Conservation (phyloP, 202 grass and related monocot genomes). For the Hordeum pubiflorum region DNA sequence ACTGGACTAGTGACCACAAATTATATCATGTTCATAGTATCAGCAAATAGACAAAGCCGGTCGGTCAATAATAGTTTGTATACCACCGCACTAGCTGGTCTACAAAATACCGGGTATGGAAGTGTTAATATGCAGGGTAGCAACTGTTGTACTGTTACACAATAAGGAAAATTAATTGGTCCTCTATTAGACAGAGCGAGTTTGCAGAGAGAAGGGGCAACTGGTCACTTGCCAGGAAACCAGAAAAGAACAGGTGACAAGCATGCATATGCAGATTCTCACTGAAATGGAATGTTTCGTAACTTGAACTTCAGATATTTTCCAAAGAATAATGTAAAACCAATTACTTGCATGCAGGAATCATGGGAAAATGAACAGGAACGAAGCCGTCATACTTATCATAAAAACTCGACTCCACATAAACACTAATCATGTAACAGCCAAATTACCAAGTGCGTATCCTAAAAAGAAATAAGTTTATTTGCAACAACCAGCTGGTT, state of each 20-base stretch:
- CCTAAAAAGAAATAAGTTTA: slow-evolving; percentile 14
- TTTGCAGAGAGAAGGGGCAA: background rate
- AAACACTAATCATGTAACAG: slow-evolving; percentile 4
- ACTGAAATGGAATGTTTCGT: background rate
- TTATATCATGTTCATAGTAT: background rate
- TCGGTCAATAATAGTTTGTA: background rate
- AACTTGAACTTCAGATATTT: background rate
- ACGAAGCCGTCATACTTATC: background rate
- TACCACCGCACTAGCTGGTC: background rate
- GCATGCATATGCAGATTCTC: background rate
- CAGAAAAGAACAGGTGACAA: background rate
- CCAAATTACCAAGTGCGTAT: slow-evolving; percentile 8
- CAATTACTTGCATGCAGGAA: background rate
- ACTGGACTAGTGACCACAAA: background rate
- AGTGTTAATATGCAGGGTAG: background rate
- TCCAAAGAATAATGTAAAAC: slow-evolving; percentile 6
- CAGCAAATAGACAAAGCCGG: background rate
- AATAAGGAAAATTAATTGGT: background rate
- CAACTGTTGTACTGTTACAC: background rate
- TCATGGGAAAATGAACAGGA: background rate
- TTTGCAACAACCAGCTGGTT: background rate
- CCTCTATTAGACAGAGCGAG: background rate
- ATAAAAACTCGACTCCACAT: background rate
- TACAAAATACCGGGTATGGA: background rate
- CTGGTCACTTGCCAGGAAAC: background rate